Evolutionary conservation across 1,284 basidiomycete species (phyloP), one percentile per base, ranked within the genome.

Genomic region (Microstroma glucosiphilum): DNA sequence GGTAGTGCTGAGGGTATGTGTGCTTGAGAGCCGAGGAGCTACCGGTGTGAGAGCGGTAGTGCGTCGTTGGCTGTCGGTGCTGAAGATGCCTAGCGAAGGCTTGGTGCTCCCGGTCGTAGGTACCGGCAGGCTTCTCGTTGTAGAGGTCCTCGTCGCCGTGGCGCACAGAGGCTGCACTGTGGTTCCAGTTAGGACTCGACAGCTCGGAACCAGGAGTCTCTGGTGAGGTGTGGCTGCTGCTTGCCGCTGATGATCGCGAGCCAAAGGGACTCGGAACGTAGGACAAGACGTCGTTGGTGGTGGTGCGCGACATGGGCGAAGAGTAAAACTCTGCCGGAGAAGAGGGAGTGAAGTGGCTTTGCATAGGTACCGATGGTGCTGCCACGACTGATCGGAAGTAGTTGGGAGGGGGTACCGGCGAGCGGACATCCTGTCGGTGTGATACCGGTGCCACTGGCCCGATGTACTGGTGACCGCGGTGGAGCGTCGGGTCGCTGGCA

Each of bases 141-240:
- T 48, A n/a, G 46, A 48, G 46, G 7, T n/a, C n/a, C n/a, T 48
- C 46, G 11, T 23, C 17, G n/a, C 13, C 51, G 7, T 54, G 21
- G 21, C 51, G 25, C 13, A 48, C 59, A 12, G 40, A 60, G 40
- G 40, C 25, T 23, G 58, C 57, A 12, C 40, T 19, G 26, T 46
- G 48, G 19, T 11, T 37, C 57, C 61, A 62, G 42, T 40, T 55
- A 11, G 46, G 46, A 19, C 41, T 37, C 49, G 65, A 64, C 7
- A 77, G 30, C 49, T 78, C 76, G 23, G 70, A 72, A 6, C 69
- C 58, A 0, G 75, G 73, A 6, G 75, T 76, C 49, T 75, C 68
- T 11, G 76, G 75, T 8, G 76, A 75, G n/a, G 69, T 70, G 48
- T 69, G 66, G n/a, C 61, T 56, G 57, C 75, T 75, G 59, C 30